Evolutionary conservation across 306 rosid genomes (phyloP), one percentile per base, ranked within the genome.

Genomic region (Sesbania bispinosa): DNA sequence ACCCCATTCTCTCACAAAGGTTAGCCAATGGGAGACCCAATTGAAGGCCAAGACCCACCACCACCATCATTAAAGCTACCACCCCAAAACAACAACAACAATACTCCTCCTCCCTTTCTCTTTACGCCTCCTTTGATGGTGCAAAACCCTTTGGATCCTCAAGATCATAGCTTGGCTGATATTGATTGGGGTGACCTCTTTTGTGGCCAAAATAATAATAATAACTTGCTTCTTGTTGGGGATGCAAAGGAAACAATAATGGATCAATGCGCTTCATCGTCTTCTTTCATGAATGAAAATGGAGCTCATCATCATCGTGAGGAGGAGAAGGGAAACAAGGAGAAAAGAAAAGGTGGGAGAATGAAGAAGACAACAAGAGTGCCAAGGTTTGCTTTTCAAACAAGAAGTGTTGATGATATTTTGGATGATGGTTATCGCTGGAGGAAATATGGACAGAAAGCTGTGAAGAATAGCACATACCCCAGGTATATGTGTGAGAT

Each of bases 381-480:
- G n/a, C 96, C 97, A 0, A 87, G 98, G 90, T 87, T 93, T 72
- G 98, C 88, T 3, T 93, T 93, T 76, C 97, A 93, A 82, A 93
- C 98, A 0, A 81, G 93, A 61, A 93, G 97, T 66, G 90, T 77
- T 1, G 96, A 93, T 72, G 98, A 90, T 76, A 88, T 93, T 63
- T 88, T 93, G 35, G 98, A 93, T n/a, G 97, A 93, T 67, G 98
- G 98, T 3, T 93, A 85, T 42, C 93, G 96, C n/a, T 93, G 98
- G 98, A 87, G 98, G 66, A 93, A 93, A 62, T 93, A 93, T 72
- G 98, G 98, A 1, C 98, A 93, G 81, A 93, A 93, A 82, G 84
- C 97, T 63, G 98, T 93, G 51, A 93, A 93, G 83, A 84, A 93
- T 45, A 88, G 82, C 84, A 32, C 61, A 11, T 79, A 82, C 84